Evolutionary conservation across 352 stramenopile genomes (phyloP), one percentile per base, ranked within the genome.

Genomic region (Globisporangium polare): DNA sequence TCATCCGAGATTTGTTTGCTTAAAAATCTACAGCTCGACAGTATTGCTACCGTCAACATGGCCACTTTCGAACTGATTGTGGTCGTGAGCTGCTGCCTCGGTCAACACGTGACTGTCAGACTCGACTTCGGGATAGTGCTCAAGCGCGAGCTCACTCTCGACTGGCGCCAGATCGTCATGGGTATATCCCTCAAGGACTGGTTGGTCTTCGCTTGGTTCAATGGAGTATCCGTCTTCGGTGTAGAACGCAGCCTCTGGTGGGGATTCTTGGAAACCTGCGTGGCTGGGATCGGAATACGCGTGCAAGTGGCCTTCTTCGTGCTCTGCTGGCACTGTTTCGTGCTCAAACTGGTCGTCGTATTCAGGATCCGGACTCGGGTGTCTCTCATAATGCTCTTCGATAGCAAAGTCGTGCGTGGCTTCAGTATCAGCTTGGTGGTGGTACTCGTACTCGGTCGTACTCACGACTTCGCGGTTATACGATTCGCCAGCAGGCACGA

Each of bases 321-420:
- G 4, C 3, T 7, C 46, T 20, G 22, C 22, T 33, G 6, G 18
- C 31, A 13, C 18, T 27, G 31, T 5, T 13, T 46, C 31, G 33
- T 59, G 10, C 24, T 50, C 37, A 50, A 59, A 26, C 24, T 59
- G 53, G 53, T 41, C 53, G 37, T 59, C 31, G 37, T 59, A 59
- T 17, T 1, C 35, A n/a, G 37, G 9, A 26, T 59, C 35, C 22
- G 53, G 51, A 57, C 26, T 37, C 15, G 26, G 10, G 18, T 53
- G 27, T 15, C 15, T 22, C 47, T 53, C 26, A 2, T 7, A 33
- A 6, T 37, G 5, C 0, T 1, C 26, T 5, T 35, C 47, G 3
- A 1, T 13, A 22, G 1, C n/a, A 5, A n/a, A 10, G 12, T 33
- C 22, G 17, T 45, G 3, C 18, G 18, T 33, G n/a, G 24, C 20